Evolutionary conservation across 1,284 basidiomycete genomes (phyloP), one percentile per base, ranked within the genome.

Genomic region (Anthracocystis panici-leucophaei): DNA sequence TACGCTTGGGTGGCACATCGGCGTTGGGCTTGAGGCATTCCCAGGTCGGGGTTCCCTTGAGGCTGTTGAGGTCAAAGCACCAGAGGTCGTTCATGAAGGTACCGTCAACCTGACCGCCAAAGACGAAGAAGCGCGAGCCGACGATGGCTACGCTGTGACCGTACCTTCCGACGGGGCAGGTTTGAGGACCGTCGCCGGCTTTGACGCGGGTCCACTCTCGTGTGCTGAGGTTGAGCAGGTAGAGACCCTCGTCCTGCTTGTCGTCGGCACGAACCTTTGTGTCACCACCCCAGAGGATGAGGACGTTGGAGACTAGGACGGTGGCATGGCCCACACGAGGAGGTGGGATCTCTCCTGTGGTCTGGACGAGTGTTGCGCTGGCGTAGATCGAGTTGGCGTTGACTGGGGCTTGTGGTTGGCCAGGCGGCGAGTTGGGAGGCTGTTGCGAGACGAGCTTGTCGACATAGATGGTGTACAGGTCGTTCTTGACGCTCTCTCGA

Each of bases 241-340:
- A 99, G 49, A 99, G 88, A 0, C 91, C 92, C 84, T 98, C 93
- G 85, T 99, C 97, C 86, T 96, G 94, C 79, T 89, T 90, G 78
- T 96, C 94, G 12, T 89, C 88, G 12, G 90, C 89, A 69, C 89
- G 89, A 21, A 90, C 88, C 84, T 90, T 84, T 3, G 96, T 99
- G 85, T 99, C 97, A 35, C 97, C 97, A 65, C 97, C 97, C 95
- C 97, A 99, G 6, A 98, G 92, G 70, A 99, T 93, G 78, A 99
- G 89, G 51, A 98, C 95, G 81, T 93, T 95, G 86, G 93, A 94
- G 65, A 98, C 94, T 51, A 98, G 91, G 16, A 95, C 95, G 84
- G 93, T 92, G 2, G 95, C 94, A 87, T 99, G 97, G 0, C 97
- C 97, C 18, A 99, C 95, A 75, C 97, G 89, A 0, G 94, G 91